These are phyloP conservation scores for Austroboletus niveus DNA, from an alignment of 1,284 basidiomycete genomes.

Conservation along the genomic window DNA sequence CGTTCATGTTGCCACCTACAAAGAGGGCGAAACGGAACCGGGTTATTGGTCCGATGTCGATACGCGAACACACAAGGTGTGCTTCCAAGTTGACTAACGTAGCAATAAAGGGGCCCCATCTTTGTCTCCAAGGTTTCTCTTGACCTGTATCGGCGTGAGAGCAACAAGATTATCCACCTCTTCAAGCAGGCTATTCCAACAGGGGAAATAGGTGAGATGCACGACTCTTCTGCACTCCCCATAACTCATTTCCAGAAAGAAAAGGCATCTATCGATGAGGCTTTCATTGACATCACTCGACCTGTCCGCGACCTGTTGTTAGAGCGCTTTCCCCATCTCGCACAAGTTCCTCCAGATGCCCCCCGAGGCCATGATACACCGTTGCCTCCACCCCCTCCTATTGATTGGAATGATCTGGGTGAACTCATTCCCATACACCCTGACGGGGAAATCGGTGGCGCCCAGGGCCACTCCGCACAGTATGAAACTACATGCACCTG, in stretches of 20 bases:
- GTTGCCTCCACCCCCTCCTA: constrained; percentile 74
- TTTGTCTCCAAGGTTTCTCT: constrained; percentile 72
- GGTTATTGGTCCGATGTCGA: constrained; percentile 88
- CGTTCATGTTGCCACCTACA: constrained; percentile 94
- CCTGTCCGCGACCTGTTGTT: constrained; percentile 75
- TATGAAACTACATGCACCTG: constrained; percentile 56
- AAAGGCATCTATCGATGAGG: constrained; percentile 82
- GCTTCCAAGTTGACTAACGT: constrained; percentile 8
- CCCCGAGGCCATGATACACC: constrained; percentile 76
- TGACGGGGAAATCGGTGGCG: constrained; percentile 15
- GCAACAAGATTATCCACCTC: constrained; percentile 82
- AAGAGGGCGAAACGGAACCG: constrained; percentile 84
- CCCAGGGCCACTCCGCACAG: constrained; percentile 28
- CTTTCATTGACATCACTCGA: constrained; percentile 86
- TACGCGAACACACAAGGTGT: constrained; percentile 90
- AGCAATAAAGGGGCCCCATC: background rate
- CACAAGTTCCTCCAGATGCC: constrained; percentile 64
- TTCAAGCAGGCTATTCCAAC: constrained; percentile 80
- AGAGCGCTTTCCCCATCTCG: constrained; percentile 74
- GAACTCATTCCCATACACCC: constrained; percentile 68
- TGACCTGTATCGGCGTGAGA: constrained; percentile 92
- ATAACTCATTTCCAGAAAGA: constrained; percentile 46
- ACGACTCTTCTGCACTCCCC: background rate
- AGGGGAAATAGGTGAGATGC: constrained; percentile 60
- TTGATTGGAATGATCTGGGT: constrained; percentile 66